Conservation (phyloP, 805 yeast species). For the Kockiozyma suomiensis region DNA sequence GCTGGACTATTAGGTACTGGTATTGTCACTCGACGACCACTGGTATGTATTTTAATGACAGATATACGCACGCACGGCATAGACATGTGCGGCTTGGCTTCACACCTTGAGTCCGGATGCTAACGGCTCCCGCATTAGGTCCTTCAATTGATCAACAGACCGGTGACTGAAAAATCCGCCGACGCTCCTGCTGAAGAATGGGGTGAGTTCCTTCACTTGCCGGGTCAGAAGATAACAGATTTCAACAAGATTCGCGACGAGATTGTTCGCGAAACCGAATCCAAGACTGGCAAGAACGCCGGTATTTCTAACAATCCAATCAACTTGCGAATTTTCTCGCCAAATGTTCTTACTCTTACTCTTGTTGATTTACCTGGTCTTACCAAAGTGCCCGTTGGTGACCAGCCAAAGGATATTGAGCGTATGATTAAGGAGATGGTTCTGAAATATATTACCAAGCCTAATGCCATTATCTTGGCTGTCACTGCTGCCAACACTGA, state of each 20-base stretch:
- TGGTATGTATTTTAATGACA: conserved; percentile 43
- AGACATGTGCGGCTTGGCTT: not conserved
- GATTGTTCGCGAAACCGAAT: conserved; percentile 88
- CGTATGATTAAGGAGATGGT: conserved; percentile 90
- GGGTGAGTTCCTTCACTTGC: conserved; percentile 96
- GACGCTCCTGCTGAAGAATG: conserved; percentile 58
- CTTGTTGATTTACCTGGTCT: conserved; percentile 96
- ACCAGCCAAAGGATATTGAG: conserved; percentile 97
- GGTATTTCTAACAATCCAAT: conserved; percentile 94
- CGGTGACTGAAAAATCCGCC: conserved; percentile 43
- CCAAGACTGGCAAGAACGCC: conserved; percentile 67
- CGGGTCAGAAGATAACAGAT: conserved; percentile 82
- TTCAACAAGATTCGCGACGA: conserved; percentile 88
- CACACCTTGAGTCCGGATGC: not conserved
- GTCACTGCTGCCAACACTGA: conserved; percentile 97
- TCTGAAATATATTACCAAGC: conserved; percentile 89
- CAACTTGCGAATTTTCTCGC: conserved; percentile 88
- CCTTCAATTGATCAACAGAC: conserved; percentile 73
- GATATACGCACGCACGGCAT: not conserved
- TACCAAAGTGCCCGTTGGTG: conserved; percentile 98
- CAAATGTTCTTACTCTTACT: conserved; percentile 90
- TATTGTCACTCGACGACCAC: conserved; percentile 86
- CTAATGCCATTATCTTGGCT: conserved; percentile 90
- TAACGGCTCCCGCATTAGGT: conserved; percentile 20
- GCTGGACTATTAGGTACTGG: conserved; percentile 55